A percentile compares a stretch with the other conserved stretches of the same genome.
Evolutionary conservation across 2,329 filamentous ascomycete genomes (phyloP).

Genomic region (Pyrenochaeta sp.): DNA sequence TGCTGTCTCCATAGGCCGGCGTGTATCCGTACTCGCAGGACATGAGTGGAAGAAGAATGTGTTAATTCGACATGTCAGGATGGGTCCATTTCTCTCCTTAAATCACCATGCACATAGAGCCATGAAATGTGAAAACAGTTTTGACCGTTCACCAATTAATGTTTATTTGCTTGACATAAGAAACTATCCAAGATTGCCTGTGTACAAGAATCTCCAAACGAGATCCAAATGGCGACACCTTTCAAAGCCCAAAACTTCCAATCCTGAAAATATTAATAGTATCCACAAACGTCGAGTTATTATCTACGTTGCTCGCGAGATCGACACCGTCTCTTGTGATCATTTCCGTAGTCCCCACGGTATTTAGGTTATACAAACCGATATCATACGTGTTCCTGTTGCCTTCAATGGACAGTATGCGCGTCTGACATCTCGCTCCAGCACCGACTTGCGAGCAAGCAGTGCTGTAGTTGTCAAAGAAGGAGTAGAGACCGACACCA

Average conservation of each 20-base stretch:
- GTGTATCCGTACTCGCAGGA: too few species aligned
- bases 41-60: too few species aligned
- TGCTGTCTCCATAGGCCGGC: too few species aligned
- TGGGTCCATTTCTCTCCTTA: too few species aligned
- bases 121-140: too few species aligned
- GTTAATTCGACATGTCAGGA: too few species aligned
- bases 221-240: background rate
- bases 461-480: constrained; percentile 70
- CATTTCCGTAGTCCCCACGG: constrained; percentile 57
- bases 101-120: too few species aligned
- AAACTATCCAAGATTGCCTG: background rate
- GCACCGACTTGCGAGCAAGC: constrained; percentile 29
- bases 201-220: background rate
- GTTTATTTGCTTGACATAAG: background rate
- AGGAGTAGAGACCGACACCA: constrained; percentile 72
- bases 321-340: constrained; percentile 55
- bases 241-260: constrained; percentile 15
- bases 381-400: constrained; percentile 41
- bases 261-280: constrained; percentile 45
- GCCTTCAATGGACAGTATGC: constrained; percentile 60
- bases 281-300: constrained; percentile 55
- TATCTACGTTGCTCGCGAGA: constrained; percentile 56
- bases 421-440: constrained; percentile 56
- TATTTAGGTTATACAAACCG: constrained; percentile 59
- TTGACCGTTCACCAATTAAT: too few species aligned